phyloP scores from a whole-genome alignment of 2,329 filamentous ascomycete genomes.

The Boeremia exigua region DNA sequence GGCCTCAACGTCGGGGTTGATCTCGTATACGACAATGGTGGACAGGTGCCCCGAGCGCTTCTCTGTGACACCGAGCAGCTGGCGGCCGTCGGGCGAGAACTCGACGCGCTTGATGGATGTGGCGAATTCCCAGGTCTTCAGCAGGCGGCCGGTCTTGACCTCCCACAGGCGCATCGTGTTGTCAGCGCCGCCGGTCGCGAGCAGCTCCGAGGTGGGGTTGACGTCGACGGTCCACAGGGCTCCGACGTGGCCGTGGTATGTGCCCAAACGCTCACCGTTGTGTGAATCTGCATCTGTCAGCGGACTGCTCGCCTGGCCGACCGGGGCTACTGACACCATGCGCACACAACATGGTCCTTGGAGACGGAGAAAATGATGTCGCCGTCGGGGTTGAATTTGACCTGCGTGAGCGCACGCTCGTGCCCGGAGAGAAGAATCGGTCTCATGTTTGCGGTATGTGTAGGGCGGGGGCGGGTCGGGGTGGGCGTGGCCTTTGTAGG shows the following conservation, averaged over 20 bases:
- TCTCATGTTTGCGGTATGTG: constrained; percentile 69
- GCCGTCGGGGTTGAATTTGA: constrained; percentile 84
- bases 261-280: constrained; percentile 94
- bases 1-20: constrained; percentile 81
- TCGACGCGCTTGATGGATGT: constrained; percentile 98
- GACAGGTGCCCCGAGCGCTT: constrained; percentile 97
- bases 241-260: constrained; percentile 95
- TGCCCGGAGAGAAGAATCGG: constrained; percentile 95
- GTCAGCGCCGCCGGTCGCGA: constrained; percentile 95
- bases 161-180: constrained; percentile 99
- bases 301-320: constrained; percentile 8
- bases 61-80: constrained; percentile 93
- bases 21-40: constrained; percentile 91
- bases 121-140: constrained; percentile 98
- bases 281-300: constrained; percentile 65
- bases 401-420: constrained; percentile 94
- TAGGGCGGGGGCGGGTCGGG: constrained; percentile 22
- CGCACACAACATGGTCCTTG: constrained; percentile 97
- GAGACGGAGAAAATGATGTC: constrained; percentile 95
- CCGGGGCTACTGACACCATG: constrained; percentile 67
- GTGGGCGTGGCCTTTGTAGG: constrained; percentile 31
- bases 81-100: constrained; percentile 91
- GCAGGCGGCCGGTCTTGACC: constrained; percentile 85
- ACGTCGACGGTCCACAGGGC: constrained; percentile 99
- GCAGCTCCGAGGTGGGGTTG: constrained; percentile 87